Percentiles rank a stretch among this genome's conserved stretches.
Evolutionary conservation across 2,329 filamentous ascomycete genomes (phyloP).

Genomic region (Neophaeococcomyces aloes): DNA sequence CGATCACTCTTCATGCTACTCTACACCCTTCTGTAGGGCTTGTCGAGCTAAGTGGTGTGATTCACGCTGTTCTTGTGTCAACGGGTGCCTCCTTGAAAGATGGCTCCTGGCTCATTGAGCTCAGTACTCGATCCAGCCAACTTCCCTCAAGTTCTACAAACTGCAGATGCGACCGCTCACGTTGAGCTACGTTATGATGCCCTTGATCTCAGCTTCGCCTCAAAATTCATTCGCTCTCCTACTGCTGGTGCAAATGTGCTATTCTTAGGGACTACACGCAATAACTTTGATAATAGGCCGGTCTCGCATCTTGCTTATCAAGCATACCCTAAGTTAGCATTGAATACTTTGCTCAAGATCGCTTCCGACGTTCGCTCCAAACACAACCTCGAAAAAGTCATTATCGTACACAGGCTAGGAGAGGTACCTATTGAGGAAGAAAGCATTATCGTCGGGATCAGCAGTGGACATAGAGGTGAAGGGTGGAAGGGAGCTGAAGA

Average conservation of each 20-base stretch:
- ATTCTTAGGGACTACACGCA: constrained; percentile 37
- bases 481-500: constrained; percentile 86
- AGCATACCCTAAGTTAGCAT: constrained; percentile 32
- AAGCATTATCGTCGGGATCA: constrained; percentile 82
- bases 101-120: constrained; percentile 1
- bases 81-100: background rate
- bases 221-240: constrained; percentile 31
- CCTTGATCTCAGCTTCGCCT: constrained; percentile 28
- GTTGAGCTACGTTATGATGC: constrained; percentile 33
- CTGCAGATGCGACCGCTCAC: constrained; percentile 29
- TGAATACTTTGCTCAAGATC: constrained; percentile 31
- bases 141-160: constrained; percentile 29
- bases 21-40: too few species aligned
- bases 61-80: background rate
- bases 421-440: constrained; percentile 83
- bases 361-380: constrained; percentile 42
- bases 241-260: constrained; percentile 36
- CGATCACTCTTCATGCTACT: too few species aligned
- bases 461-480: constrained; percentile 67
- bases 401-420: constrained; percentile 75
- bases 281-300: constrained; percentile 32
- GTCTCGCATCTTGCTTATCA: constrained; percentile 38
- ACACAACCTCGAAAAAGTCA: constrained; percentile 60
- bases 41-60: too few species aligned
- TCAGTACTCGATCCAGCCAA: constrained; percentile 31